Evolutionary conservation across 768 basidiomycete species (phyloP).

Genomic region (Flagelloscypha sp.): DNA sequence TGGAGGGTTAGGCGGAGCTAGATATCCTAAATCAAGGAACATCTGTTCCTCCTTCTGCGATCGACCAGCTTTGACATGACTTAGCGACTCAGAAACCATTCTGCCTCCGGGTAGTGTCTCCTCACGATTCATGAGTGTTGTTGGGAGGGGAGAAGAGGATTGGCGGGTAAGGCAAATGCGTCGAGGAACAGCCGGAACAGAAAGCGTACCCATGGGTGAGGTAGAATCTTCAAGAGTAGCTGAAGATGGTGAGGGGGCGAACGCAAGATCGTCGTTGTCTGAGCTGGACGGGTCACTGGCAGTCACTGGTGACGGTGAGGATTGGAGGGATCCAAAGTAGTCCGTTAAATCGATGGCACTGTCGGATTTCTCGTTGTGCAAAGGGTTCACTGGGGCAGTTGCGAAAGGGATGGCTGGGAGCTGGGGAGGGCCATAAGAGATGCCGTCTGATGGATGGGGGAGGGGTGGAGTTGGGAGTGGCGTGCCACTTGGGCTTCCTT

Average conservation of each 20-base stretch:
- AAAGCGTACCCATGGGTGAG: slow-evolving; percentile 17
- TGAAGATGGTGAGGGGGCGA: slow-evolving; percentile 12
- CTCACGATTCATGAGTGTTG: slow-evolving; percentile 25
- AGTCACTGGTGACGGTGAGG: too few relatives aligned
- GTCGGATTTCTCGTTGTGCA: too few relatives aligned
- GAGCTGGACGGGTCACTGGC: too few relatives aligned
- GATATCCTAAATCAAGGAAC: slow-evolving; percentile 56
- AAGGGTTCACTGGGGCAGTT: too few relatives aligned
- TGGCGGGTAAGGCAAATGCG: slow-evolving; percentile 52
- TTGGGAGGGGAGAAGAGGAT: slow-evolving; percentile 55
- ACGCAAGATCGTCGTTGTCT: slow-evolving; percentile 1
- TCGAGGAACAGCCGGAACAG: slow-evolving; percentile 42
- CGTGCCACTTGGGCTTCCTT: slow-evolving; percentile 18
- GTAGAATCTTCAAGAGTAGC: slow-evolving; percentile 8
- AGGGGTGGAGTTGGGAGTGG: too few relatives aligned
- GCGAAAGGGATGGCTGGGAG: too few relatives aligned
- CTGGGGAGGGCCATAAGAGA: too few relatives aligned
- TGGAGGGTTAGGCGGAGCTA: slow-evolving; percentile 76
- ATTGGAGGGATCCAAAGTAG: too few relatives aligned
- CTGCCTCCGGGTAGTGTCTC: slow-evolving; percentile 23
- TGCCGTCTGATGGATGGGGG: too few relatives aligned
- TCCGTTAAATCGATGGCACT: too few relatives aligned
- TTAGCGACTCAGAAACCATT: slow-evolving; percentile 23
- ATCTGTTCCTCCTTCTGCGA: slow-evolving; percentile 61
- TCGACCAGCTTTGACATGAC: slow-evolving; percentile 31